These are phyloP conservation scores for Hymenoscyphus fructigenus DNA, from an alignment of 2,329 filamentous ascomycete genomes.

Conservation along the genomic window DNA sequence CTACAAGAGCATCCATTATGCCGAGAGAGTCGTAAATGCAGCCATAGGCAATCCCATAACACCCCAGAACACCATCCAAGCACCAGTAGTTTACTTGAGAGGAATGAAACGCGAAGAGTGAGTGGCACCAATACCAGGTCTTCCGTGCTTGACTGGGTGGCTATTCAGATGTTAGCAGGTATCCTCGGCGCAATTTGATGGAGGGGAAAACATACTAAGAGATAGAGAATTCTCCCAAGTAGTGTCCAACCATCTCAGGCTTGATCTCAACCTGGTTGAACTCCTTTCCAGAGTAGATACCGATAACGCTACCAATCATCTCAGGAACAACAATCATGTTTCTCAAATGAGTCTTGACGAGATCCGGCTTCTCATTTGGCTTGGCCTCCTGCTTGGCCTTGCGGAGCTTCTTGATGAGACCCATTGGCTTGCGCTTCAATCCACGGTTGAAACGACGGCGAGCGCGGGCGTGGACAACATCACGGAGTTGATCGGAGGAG, in stretches of 20 bases:
- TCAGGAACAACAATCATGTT: constrained; percentile 99
- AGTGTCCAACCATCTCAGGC: constrained; percentile 99
- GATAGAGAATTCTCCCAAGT: constrained; percentile 99
- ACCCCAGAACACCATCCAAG: constrained; percentile 28
- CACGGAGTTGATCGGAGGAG: constrained; percentile 95
- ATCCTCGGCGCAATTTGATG: background rate
- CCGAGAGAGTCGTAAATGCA: constrained; percentile 17
- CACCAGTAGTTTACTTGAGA: constrained; percentile 74
- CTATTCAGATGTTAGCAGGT: constrained; percentile 58
- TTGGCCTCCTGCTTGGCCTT: constrained; percentile 98
- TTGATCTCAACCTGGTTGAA: constrained; percentile 99
- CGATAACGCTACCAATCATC: constrained; percentile 98
- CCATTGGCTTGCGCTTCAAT: constrained; percentile 99
- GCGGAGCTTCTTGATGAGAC: constrained; percentile 99
- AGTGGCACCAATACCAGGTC: constrained; percentile 98
- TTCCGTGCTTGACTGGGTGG: constrained; percentile 99
- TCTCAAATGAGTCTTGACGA: constrained; percentile 98
- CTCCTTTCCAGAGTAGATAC: constrained; percentile 99
- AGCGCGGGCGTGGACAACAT: constrained; percentile 98
- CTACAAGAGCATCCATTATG: constrained; percentile 10
- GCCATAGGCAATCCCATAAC: constrained; percentile 24
- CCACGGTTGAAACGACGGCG: constrained; percentile 99
- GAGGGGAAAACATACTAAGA: constrained; percentile 80
- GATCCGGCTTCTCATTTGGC: constrained; percentile 99
- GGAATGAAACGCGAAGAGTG: constrained; percentile 99